Base-by-base conservation (phyloP, 805 yeast species). In the Candida taoyuanica region DNA sequence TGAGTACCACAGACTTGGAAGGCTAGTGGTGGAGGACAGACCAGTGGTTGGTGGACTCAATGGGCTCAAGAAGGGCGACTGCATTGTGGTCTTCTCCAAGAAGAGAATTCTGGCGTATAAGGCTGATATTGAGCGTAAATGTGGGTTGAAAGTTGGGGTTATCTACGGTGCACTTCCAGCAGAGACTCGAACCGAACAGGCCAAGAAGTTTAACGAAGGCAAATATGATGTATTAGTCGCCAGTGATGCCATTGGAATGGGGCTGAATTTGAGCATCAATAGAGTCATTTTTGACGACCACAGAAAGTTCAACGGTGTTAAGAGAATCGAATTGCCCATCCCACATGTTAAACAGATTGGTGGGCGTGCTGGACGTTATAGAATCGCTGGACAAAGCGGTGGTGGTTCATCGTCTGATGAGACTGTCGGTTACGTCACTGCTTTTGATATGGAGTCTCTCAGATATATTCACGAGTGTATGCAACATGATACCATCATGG, bases 181-280 rank as follows among this genome's bases (percentile, higher is more conserved):
- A 1, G 98, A 93, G 56, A 86, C 91, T 0, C 73, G 99, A 48
- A 76, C 87, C 3, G 76, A 77, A 47, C 96, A 93, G 55, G 95
- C 97, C 0, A 59, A 66, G 20, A 67, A 74, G 33, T 93, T 93
- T 60, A 93, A 93, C 55, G 63, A 56, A n/a, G 91, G 95, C 2
- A 72, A 73, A 25, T 82, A 77, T 46, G 93, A 89, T 52, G 71
- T 85, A n/a, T 66, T 93, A 27, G 85, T 93, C 6, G 98, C 98
- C 1, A 85, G 96, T 3, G 98, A 93, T 64, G 98, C 98, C 0
- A 79, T 93, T 45, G 98, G 98, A 2, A 91, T 93, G 97, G 98
- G 98, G 0, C 68, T 93, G 37, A 93, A 93, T 55, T 67, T 93
- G 52, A 81, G 85, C 18, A 89, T 93, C 47, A 76, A 79, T 42